Base-by-base conservation (phyloP, 2,329 filamentous ascomycete species). In the Paecilomyces sp. region DNA sequence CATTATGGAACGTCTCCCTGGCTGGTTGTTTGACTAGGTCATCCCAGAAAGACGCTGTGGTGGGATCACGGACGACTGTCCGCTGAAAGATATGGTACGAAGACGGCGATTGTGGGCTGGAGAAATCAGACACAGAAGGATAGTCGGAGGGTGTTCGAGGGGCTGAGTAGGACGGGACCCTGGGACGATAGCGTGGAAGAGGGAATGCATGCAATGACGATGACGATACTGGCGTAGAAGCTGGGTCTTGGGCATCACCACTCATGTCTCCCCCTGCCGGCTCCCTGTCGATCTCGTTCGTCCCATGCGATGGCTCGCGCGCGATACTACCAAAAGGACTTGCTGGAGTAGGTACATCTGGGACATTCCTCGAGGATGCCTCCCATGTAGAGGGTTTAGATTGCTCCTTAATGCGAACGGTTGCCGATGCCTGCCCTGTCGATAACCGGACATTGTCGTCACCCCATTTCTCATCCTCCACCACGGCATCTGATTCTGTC, bases 1-100 rank as follows among this genome's bases (percentile, higher is more conserved):
- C 66, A 69, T 8, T 58, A 61, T 18, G 65, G 65, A 18, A 68
- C 62, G 15, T 65, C 57, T 18, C 41, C n/a, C n/a, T n/a, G n/a
- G n/a, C 41, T 8, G 41, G 41, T 15, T 5, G 41, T 47, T 47
- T 47, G 15, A 47, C 41, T 22, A 47, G n/a, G 41, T 18, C 41
- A 2, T 47, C 41, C 13, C 41, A 47, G n/a, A 47, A 47, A 47
- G 41, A n/a, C n/a, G 9, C 41, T 47, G n/a, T 22, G 7, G n/a
- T 7, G n/a, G 41, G n/a, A 47, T 47, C 41, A 18, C n/a, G 41
- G n/a, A 47, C 15, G 41, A 18, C 5, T 2, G 41, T 15, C n/a
- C 9, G 41, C n/a, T n/a, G 41, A 15, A 47, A 47, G 15, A 47
- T 47, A 4, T 47, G n/a, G n/a, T 47, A 47, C 41, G 41, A 18